Evolutionary conservation across 1,139 yeast genomes (phyloP).

Genomic region (Petasospora fabianii): DNA sequence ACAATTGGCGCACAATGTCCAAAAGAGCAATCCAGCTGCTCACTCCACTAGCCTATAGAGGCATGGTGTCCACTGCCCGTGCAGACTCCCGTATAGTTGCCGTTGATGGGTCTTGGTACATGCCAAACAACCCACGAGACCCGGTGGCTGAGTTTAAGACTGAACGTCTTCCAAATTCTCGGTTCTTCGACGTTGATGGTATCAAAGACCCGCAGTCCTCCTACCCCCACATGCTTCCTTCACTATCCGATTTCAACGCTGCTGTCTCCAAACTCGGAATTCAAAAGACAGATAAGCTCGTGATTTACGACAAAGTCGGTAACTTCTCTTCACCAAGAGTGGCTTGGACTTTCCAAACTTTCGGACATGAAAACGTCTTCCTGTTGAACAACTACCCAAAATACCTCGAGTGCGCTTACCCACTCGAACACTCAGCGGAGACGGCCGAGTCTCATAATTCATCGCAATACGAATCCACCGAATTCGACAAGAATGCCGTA

Average conservation of each 20-base stretch:
- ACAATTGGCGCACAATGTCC: constrained; percentile 24
- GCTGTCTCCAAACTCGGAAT: constrained; percentile 45
- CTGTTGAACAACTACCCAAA: constrained; percentile 65
- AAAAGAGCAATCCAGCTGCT: constrained; percentile 23
- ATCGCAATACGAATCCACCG: constrained; percentile 37
- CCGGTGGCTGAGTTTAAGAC: constrained; percentile 56
- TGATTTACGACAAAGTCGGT: constrained; percentile 84
- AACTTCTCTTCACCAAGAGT: constrained; percentile 87
- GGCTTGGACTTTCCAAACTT: constrained; percentile 80
- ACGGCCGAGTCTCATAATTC: constrained; percentile 21
- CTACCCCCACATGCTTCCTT: constrained; percentile 91
- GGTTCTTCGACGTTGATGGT: constrained; percentile 77
- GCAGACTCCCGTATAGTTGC: constrained; percentile 47
- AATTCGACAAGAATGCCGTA: constrained; percentile 45
- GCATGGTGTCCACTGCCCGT: constrained; percentile 19
- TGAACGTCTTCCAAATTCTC: constrained; percentile 61
- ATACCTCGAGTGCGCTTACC: constrained; percentile 41
- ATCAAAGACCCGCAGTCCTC: constrained; percentile 53
- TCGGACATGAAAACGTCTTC: constrained; percentile 67
- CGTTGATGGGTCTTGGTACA: constrained; percentile 88
- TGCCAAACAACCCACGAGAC: constrained; percentile 67
- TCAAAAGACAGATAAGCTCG: constrained; percentile 49
- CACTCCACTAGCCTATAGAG: constrained; percentile 24
- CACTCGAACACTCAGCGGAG: constrained; percentile 32
- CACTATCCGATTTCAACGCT: constrained; percentile 46